Evolutionary conservation across 176 grass and related monocot genomes (phyloP).

Genomic region (Puccinellia tenuiflora): DNA sequence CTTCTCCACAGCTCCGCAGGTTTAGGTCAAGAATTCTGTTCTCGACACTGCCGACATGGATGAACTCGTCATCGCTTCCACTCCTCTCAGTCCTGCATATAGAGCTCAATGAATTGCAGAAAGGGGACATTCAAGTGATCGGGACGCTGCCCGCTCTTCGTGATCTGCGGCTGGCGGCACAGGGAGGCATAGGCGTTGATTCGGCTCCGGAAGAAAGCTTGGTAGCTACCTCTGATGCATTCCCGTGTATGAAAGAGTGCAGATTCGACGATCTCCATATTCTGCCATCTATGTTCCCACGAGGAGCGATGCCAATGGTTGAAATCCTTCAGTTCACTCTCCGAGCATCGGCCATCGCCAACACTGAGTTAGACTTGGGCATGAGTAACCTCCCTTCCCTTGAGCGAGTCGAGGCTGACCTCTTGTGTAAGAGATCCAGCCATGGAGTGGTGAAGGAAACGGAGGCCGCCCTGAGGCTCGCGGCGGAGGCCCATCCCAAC

Average conservation of each 20-base stretch:
- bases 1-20: neutral
- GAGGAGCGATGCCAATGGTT: neutral
- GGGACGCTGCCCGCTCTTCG: neutral
- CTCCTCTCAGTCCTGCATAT: neutral
- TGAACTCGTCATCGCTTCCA: neutral
- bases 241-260: neutral
- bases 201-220: neutral
- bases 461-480: too few species aligned
- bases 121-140: neutral
- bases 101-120: fast-evolving
- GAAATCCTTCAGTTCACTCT: fast-evolving
- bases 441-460: too few species aligned
- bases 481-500: too few species aligned
- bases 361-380: neutral
- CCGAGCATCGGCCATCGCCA: neutral
- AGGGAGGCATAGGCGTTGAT: too few species aligned
- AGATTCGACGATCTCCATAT: fast-evolving
- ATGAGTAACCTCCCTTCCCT: neutral
- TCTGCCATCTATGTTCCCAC: neutral
- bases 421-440: too few species aligned
- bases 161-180: fast-evolving
- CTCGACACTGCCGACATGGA: neutral
- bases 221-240: neutral
- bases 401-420: too few species aligned
- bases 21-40: fast-evolving